Base-by-base conservation (phyloP, 768 basidiomycete species). In the Gelatoporia subvermispora region DNA sequence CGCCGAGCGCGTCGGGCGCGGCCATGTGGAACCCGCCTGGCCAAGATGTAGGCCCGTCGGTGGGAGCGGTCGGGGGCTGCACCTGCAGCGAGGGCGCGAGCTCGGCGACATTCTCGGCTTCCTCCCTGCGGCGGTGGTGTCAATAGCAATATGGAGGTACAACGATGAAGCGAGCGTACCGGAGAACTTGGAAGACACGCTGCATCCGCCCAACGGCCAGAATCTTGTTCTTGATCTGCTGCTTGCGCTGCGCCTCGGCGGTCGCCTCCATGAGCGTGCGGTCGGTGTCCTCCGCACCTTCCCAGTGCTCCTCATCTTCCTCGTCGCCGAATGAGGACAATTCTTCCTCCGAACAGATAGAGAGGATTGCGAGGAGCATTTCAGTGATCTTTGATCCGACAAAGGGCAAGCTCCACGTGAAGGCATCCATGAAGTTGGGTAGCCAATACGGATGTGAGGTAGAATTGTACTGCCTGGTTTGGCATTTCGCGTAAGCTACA, bases 341-440 rank as follows among this genome's bases (percentile, higher is more conserved):
- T 67, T 98, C 96, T 63, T 97, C 94, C 67, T 94, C 91, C 45
- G 87, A 90, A 69, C 94, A 97, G 15, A 93, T 93, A 61, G 93
- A 91, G 20, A 99, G 78, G 40, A 99, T 91, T 2, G 94, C 93
- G 22, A 96, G 93, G 50, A 99, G 75, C 95, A 98, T 98, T 65
- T 99, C 96, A 52, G 93, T 58, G 92, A 95, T 98, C 71, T 99
- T 98, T 68, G 94, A 89, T 54, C 94, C 96, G 7, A 99, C 96
- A 61, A 98, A 98, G 1, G 96, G 96, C 50, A 99, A 68, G 73
- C 87, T 90, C 96, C 96, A 99, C 0, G 96, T 97, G 64, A 99
- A 99, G 20, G 94, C 94, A 59, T 98, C 95, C 94, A 98, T 97
- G 62, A 99, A 99, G 68, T 99, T 99, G 3, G 96, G 96, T 46